Evolutionary conservation across 441 rosid genomes (phyloP).

Genomic region (Jatropha podagrica): DNA sequence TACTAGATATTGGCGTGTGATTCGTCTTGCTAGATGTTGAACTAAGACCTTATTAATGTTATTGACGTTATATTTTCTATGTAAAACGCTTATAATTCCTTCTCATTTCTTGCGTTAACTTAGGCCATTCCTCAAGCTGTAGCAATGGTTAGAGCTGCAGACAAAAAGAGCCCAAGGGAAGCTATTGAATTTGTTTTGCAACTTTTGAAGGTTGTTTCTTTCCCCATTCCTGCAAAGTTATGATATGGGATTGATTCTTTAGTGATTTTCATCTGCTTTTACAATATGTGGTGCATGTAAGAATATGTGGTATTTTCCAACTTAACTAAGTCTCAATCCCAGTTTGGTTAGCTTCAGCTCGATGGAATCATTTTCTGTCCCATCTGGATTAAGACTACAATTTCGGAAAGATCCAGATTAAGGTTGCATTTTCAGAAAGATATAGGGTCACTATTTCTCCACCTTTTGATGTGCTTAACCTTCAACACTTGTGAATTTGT

Average conservation of each 20-base stretch:
- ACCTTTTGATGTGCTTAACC: too few relatives aligned
- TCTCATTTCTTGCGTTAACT: constrained; percentile 22
- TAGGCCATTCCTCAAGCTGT: constrained; percentile 97
- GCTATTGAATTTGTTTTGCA: constrained; percentile 97
- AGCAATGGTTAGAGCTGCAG: constrained; percentile 80
- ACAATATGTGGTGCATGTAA: background rate
- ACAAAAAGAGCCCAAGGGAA: constrained; percentile 96
- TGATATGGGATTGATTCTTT: background rate
- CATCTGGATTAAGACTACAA: background rate
- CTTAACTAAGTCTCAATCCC: background rate
- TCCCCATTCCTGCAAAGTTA: background rate
- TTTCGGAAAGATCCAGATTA: background rate
- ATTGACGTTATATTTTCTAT: background rate
- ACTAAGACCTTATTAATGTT: background rate
- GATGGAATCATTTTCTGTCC: background rate
- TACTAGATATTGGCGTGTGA: background rate
- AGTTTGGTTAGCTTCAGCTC: background rate
- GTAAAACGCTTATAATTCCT: constrained; percentile 11
- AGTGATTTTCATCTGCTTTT: background rate
- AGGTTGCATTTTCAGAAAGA: too few relatives aligned
- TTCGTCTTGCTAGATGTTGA: background rate
- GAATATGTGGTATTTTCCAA: background rate
- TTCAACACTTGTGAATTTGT: background rate
- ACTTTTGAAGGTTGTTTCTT: constrained; percentile 75
- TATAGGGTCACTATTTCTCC: too few relatives aligned